phyloP scores from a whole-genome alignment of 192 early-diverging fungal species.

The Rhizoclosmatium globosum region DNA sequence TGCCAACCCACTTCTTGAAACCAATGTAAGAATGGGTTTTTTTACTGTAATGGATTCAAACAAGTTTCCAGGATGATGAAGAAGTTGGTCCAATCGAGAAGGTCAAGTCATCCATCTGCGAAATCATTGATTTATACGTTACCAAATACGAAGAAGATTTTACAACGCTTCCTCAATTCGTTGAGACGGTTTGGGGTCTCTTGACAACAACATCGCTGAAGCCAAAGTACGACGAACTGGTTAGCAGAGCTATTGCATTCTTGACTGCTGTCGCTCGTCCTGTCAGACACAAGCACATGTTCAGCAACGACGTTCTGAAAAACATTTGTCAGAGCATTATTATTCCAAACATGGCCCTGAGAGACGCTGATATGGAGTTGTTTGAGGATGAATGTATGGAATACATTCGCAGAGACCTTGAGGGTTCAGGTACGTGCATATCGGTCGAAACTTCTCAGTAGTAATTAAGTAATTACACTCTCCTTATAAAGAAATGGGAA shows the following conservation, averaged over 20 bases:
- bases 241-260: conserved; percentile 89
- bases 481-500: conserved; percentile 74
- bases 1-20: conserved; percentile 73
- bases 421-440: conserved; percentile 73
- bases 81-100: conserved; percentile 85
- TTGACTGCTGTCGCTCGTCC: conserved; percentile 87
- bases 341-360: conserved; percentile 89
- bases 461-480: background rate
- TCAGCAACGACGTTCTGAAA: conserved; percentile 75
- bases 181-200: conserved; percentile 87
- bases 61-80: conserved; percentile 74
- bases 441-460: background rate
- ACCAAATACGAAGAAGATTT: conserved; percentile 93
- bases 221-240: conserved; percentile 87
- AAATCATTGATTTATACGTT: conserved; percentile 89
- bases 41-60: background rate
- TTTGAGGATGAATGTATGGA: conserved; percentile 98
- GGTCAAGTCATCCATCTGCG: conserved; percentile 92
- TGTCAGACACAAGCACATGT: conserved; percentile 75
- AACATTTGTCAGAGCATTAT: conserved; percentile 91
- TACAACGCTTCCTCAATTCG: conserved; percentile 78
- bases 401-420: conserved; percentile 90
- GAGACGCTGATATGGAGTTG: conserved; percentile 90
- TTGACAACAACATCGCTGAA: conserved; percentile 76
- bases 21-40: conserved; percentile 53